Percentiles rank a stretch among this genome's conserved stretches.
Evolutionary conservation across 176 grass and related monocot species (phyloP).

Genomic region (Panicum miliaceum): DNA sequence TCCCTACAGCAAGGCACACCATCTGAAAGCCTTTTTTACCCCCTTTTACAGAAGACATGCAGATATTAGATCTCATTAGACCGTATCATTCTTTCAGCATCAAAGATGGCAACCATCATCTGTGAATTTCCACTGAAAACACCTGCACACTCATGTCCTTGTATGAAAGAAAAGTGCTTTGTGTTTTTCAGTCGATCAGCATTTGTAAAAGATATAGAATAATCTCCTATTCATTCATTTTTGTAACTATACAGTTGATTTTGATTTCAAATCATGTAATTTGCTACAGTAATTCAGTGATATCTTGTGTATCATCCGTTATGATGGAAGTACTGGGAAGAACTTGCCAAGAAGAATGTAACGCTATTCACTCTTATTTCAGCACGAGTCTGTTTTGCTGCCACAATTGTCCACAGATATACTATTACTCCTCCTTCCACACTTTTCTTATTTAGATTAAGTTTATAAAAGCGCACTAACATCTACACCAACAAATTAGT

Average conservation of each 20-base stretch:
- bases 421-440: not conserved
- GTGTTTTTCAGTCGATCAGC: not conserved
- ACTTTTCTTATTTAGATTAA: no score
- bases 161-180: slow-evolving; percentile 9
- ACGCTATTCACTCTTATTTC: not conserved
- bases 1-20: slow-evolving; percentile 31
- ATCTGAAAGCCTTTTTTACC: not conserved
- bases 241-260: slow-evolving; percentile 35
- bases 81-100: slow-evolving; percentile 34
- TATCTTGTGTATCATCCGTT: slow-evolving; percentile 24
- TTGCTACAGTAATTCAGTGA: not conserved
- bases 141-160: slow-evolving; percentile 1
- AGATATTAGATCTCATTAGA: slow-evolving; percentile 43
- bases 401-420: not conserved
- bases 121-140: slow-evolving; percentile 23
- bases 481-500: no score
- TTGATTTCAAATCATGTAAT: slow-evolving; percentile 31
- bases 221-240: slow-evolving; percentile 12
- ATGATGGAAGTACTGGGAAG: not conserved
- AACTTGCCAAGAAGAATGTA: slow-evolving; percentile 11
- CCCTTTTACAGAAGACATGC: slow-evolving; percentile 9
- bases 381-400: not conserved
- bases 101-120: slow-evolving; percentile 20
- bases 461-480: no score
- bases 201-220: slow-evolving; percentile 44